Evolutionary conservation across 2,329 filamentous ascomycete genomes (phyloP).

Genomic region (Colletotrichum kahawae): DNA sequence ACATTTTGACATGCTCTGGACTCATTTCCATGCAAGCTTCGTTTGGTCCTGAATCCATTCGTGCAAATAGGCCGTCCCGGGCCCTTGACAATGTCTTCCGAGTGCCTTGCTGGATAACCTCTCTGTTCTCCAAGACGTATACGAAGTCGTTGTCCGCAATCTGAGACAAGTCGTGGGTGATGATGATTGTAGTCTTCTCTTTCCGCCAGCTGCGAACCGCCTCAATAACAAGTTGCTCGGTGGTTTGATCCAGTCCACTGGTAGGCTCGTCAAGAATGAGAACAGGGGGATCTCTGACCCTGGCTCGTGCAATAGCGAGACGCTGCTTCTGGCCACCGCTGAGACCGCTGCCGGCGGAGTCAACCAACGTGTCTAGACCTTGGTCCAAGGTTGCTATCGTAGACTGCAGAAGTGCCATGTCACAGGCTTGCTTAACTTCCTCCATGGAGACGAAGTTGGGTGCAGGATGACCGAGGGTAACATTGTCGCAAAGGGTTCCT

Average conservation of each 20-base stretch:
- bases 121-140: conserved; percentile 77
- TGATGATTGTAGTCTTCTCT: conserved; percentile 87
- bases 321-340: conserved; percentile 88
- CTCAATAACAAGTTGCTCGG: conserved; percentile 71
- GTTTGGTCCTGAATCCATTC: conserved; percentile 33
- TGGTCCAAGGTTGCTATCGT: conserved; percentile 71
- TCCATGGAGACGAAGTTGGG: conserved; percentile 44
- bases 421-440: conserved; percentile 66
- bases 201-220: conserved; percentile 78
- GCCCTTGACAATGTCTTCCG: conserved; percentile 57
- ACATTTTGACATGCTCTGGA: background rate
- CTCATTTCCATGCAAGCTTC: background rate
- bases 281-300: conserved; percentile 77
- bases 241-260: conserved; percentile 81
- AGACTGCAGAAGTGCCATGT: conserved; percentile 71
- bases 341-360: conserved; percentile 70
- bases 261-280: conserved; percentile 90
- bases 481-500: conserved; percentile 78
- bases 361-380: conserved; percentile 75
- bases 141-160: conserved; percentile 77
- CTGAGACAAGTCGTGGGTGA: conserved; percentile 87
- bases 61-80: conserved; percentile 50
- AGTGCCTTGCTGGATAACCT: conserved; percentile 72
- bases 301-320: conserved; percentile 79
- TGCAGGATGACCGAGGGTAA: conserved; percentile 68